A percentile compares a stretch with the other conserved stretches of the same genome.
phyloP scores from a whole-genome alignment of 129 eudicot genomes.

The Chrysanthemum seticuspe region DNA sequence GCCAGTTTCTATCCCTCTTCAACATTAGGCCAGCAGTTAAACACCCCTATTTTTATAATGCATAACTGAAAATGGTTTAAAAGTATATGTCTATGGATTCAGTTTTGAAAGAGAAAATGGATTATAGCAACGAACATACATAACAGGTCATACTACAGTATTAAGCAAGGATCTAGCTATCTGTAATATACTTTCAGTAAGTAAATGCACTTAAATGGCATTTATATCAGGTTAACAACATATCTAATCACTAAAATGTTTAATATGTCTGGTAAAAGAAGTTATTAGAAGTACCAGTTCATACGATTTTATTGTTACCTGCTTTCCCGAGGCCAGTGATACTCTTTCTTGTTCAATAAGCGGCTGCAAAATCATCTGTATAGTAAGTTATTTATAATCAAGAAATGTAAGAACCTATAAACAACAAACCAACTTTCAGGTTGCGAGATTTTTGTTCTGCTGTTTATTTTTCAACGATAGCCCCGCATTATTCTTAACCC shows the following conservation, averaged over 20 bases:
- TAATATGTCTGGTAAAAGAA: not conserved
- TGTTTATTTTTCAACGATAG: no score
- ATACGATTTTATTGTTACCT: constrained; percentile 37
- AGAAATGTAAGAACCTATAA: no score
- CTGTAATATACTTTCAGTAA: not conserved
- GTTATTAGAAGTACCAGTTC: no score
- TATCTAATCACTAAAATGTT: not conserved
- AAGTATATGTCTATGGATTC: no score
- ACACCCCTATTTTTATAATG: not conserved
- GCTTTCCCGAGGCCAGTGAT: constrained; percentile 68
- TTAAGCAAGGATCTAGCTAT: not conserved
- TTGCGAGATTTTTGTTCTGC: no score
- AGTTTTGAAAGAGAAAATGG: no score
- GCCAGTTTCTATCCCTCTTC: constrained; percentile 90
- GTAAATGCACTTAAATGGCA: not conserved
- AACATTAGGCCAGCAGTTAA: constrained; percentile 69
- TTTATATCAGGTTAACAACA: not conserved
- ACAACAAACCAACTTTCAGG: no score
- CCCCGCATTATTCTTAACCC: no score
- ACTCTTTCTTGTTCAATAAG: constrained; percentile 89
- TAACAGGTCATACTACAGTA: no score
- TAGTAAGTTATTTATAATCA: no score
- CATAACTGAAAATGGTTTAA: no score
- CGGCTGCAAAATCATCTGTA: constrained; percentile 13
- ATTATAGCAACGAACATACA: no score